Percentiles rank a stretch among this genome's conserved stretches.
Evolutionary conservation across 169 alveolate species (phyloP).

Genomic region (Pseudocohnilembus persalinus): DNA sequence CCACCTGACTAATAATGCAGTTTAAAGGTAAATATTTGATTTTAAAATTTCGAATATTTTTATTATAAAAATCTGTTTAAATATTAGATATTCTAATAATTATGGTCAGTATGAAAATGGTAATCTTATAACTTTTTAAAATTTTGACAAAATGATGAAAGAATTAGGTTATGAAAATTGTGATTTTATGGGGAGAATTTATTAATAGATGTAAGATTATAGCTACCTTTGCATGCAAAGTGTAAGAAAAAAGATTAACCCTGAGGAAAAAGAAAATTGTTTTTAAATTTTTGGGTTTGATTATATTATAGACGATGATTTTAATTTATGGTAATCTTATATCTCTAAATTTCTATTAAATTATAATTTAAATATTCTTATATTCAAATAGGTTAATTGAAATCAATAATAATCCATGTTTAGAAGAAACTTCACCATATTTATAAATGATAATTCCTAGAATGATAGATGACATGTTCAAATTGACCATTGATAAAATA

Average conservation of each 20-base stretch:
- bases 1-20: slow-evolving; percentile 74
- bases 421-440: slow-evolving; percentile 60
- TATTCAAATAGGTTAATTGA: slow-evolving; percentile 1
- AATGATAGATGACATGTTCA: slow-evolving; percentile 67
- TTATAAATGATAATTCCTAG: slow-evolving; percentile 46
- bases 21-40: slow-evolving; percentile 25
- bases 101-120: slow-evolving; percentile 56
- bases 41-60: too few species aligned
- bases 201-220: slow-evolving; percentile 49
- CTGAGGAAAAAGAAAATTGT: slow-evolving; percentile 51
- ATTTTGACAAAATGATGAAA: slow-evolving; percentile 48
- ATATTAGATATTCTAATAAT: slow-evolving; percentile 22
- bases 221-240: slow-evolving; percentile 37
- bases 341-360: too few species aligned
- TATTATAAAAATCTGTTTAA: neutral
- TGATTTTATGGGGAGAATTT: slow-evolving; percentile 38
- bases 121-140: slow-evolving; percentile 48
- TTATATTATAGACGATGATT: slow-evolving; percentile 62
- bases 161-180: slow-evolving; percentile 38
- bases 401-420: slow-evolving; percentile 9
- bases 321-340: slow-evolving; percentile 35
- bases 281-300: slow-evolving; percentile 68
- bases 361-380: neutral
- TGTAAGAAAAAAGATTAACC: slow-evolving; percentile 49
- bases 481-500: slow-evolving; percentile 43